These are phyloP conservation scores for Cryptococcus deneoformans DNA, from an alignment of 1,284 basidiomycete genomes.

Conservation along the genomic window DNA sequence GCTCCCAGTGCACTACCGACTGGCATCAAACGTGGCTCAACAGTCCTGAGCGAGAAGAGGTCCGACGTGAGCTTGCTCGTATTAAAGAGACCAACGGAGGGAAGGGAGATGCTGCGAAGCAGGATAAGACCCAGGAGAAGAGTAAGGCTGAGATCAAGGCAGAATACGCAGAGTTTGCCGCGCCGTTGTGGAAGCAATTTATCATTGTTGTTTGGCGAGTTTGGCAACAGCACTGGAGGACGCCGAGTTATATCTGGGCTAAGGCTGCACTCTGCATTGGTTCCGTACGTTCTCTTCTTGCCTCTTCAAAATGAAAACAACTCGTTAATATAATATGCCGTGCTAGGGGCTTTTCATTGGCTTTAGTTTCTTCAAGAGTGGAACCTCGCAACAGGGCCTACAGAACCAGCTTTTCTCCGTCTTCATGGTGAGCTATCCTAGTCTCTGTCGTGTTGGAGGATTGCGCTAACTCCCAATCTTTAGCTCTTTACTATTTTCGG, in stretches of 20 bases:
- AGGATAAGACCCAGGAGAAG: conserved; percentile 5
- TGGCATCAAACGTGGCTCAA: conserved; percentile 72
- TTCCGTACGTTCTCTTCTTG: conserved; percentile 27
- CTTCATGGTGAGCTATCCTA: conserved; percentile 43
- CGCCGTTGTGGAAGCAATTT: conserved; percentile 57
- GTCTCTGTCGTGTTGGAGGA: conserved; percentile 26
- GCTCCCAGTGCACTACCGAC: conserved; percentile 58
- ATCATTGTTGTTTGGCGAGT: conserved; percentile 57
- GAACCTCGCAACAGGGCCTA: conserved; percentile 64
- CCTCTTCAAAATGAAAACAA: too few relatives aligned
- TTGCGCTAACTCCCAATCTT: background rate
- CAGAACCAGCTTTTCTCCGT: conserved; percentile 75
- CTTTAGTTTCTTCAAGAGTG: conserved; percentile 63
- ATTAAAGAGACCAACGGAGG: conserved; percentile 45
- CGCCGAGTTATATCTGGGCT: conserved; percentile 71
- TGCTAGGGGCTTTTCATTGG: conserved; percentile 51
- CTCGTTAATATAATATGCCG: conserved; percentile 2
- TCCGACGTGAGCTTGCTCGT: conserved; percentile 50
- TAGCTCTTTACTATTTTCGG: conserved; percentile 48
- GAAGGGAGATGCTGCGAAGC: conserved; percentile 10
- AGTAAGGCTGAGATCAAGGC: conserved; percentile 30
- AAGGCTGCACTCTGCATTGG: conserved; percentile 58
- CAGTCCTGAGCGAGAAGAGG: conserved; percentile 47
- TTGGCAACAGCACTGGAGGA: conserved; percentile 59
- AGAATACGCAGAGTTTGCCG: conserved; percentile 56